Evolutionary conservation across 495 filamentous ascomycete genomes (phyloP), one percentile per base, ranked within the genome.

Genomic region (Friedmanniomyces endolithicus): DNA sequence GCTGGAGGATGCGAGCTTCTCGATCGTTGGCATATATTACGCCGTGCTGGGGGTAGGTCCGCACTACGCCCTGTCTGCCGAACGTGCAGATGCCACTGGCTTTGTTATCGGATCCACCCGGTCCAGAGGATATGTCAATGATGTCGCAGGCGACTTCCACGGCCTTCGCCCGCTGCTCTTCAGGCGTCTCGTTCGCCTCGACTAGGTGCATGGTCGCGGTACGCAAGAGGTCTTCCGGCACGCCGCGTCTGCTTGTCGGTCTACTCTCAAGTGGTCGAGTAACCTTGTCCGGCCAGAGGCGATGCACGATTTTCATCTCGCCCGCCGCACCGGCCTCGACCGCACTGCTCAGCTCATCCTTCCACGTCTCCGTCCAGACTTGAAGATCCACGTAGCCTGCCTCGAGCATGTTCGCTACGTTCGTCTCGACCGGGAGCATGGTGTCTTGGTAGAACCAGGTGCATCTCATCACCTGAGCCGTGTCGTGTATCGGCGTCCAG

Each of bases 391-490:
- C 69, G 66, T 94, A 98, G 19, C 92, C 92, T 25, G 79, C 78
- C 61, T 98, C 92, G 0, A 98, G 75, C 64, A 88, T 86, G 65
- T 96, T 97, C 27, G 92, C 90, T 35, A 95, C 83, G n/a, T 80
- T 75, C 3, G 86, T 78, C 61, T 95, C 87, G 9, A 98, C 82
- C 1, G 92, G 92, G 25, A 84, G 71, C 87, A 96, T 94, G 2
- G 87, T 88, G 63, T 95, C 88, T 64, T 82, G 84, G 67, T 96
- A 97, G 64, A 98, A 97, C 92, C 92, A 98, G 0, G 92, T 97
- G 0, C 86, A 89, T 39, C 92, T 79, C 63, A 86, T 71, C 8
- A 96, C 90, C 11, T 75, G 73, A 9, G 87, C 83, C 16, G 95
- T 77, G 64, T 98, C 92, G 59, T 94, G 86, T 20, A 96, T 77